phyloP scores from a whole-genome alignment of 2,329 filamentous ascomycete genomes.

The Apiospora malaysiana region DNA sequence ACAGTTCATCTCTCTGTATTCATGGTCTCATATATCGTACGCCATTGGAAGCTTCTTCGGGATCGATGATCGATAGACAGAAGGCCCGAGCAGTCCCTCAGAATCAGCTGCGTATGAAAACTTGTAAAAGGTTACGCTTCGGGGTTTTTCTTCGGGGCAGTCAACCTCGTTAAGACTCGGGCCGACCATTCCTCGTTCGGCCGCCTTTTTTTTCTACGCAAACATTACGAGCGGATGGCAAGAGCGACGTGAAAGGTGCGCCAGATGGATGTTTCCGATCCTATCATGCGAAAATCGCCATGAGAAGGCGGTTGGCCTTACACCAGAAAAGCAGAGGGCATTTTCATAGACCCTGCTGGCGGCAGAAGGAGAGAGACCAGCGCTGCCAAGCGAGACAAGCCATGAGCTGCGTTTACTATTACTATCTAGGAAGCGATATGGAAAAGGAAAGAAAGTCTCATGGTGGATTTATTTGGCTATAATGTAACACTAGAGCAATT shows the following conservation, averaged over 20 bases:
- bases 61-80: background rate
- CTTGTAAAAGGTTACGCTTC: background rate
- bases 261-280: too few species aligned
- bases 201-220: background rate
- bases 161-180: background rate
- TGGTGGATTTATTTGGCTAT: background rate
- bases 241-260: background rate
- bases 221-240: background rate
- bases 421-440: background rate
- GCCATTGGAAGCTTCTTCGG: background rate
- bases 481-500: conserved; percentile 3
- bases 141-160: background rate
- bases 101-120: background rate
- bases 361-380: background rate
- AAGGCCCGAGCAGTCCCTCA: background rate
- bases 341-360: background rate
- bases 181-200: background rate
- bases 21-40: too few species aligned
- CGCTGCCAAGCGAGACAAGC: background rate
- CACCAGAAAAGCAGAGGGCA: background rate
- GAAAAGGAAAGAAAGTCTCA: background rate
- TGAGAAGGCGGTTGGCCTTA: background rate
- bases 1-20: background rate
- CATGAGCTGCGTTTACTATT: background rate
- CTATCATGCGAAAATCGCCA: background rate